Evolutionary conservation across 2,329 filamentous ascomycete species (phyloP).

Genomic region (Monilinia fructicola): DNA sequence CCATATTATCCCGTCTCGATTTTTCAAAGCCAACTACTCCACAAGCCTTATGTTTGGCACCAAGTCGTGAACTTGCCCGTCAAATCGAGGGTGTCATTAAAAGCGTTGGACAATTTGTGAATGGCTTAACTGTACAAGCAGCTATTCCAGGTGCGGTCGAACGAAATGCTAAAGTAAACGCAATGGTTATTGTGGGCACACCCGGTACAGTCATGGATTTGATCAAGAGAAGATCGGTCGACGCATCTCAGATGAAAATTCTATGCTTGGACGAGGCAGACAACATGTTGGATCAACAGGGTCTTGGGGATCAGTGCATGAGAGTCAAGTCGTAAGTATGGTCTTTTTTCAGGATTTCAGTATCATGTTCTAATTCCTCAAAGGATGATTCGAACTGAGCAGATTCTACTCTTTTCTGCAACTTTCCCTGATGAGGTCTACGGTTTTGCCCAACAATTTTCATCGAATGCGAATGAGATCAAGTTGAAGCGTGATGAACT

Average conservation of each 20-base stretch:
- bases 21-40: constrained; percentile 63
- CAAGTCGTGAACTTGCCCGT: constrained; percentile 89
- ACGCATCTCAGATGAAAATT: constrained; percentile 70
- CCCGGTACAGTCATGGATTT: constrained; percentile 91
- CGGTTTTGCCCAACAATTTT: constrained; percentile 79
- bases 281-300: constrained; percentile 97
- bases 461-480: constrained; percentile 81
- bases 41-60: constrained; percentile 86
- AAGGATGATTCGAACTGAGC: constrained; percentile 71
- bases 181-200: constrained; percentile 85
- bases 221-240: constrained; percentile 73
- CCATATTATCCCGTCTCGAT: constrained; percentile 85
- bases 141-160: constrained; percentile 78
- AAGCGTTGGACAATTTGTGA: constrained; percentile 81
- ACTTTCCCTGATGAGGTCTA: constrained; percentile 92
- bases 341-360: not conserved
- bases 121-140: constrained; percentile 71
- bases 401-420: constrained; percentile 92
- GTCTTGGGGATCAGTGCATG: constrained; percentile 90
- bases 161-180: constrained; percentile 66
- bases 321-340: constrained; percentile 76
- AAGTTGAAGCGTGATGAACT: constrained; percentile 87
- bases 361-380: constrained; percentile 25
- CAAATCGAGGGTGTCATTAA: constrained; percentile 87
- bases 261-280: constrained; percentile 96